phyloP scores from a whole-genome alignment of 768 basidiomycete species.

The Tricholoma furcatifolium region DNA sequence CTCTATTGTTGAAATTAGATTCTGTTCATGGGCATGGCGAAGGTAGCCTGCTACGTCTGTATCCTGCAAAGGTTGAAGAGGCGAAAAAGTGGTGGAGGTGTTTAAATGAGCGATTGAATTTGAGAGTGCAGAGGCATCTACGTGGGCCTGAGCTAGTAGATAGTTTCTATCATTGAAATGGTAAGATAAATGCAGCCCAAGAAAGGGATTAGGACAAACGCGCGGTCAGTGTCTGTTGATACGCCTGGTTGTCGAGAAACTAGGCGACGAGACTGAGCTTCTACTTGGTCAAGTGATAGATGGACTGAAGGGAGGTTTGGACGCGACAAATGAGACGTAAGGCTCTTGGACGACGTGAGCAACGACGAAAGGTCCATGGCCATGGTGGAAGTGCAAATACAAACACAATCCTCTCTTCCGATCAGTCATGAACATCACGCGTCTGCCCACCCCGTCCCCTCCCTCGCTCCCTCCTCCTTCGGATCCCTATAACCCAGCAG shows the following conservation, averaged over 20 bases:
- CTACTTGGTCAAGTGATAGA: conserved; percentile 92
- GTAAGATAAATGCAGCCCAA: conserved; percentile 3
- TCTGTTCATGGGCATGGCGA: conserved; percentile 93
- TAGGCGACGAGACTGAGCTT: conserved; percentile 85
- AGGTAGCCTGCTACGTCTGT: conserved; percentile 93
- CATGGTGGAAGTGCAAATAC: conserved; percentile 17
- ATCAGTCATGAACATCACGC: conserved; percentile 12
- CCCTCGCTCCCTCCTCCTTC: conserved; percentile 21
- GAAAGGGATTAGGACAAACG: conserved; percentile 44
- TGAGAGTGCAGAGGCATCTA: conserved; percentile 87
- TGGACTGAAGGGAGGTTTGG: conserved; percentile 87
- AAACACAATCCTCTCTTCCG: neutral
- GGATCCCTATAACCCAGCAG: conserved; percentile 46
- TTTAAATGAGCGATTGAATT: conserved; percentile 83
- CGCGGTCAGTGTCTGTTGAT: conserved; percentile 68
- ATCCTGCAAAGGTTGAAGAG: conserved; percentile 90
- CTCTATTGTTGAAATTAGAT: conserved; percentile 91
- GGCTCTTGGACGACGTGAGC: conserved; percentile 64
- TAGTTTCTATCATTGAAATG: conserved; percentile 60
- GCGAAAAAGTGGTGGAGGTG: conserved; percentile 79
- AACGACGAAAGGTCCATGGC: conserved; percentile 66
- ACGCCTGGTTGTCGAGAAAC: conserved; percentile 68
- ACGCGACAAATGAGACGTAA: conserved; percentile 74
- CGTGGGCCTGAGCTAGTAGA: conserved; percentile 88
- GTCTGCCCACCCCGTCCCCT: conserved; percentile 15